Evolutionary conservation across 441 rosid genomes (phyloP), one percentile per base, ranked within the genome.

Genomic region (Geranium incanum): DNA sequence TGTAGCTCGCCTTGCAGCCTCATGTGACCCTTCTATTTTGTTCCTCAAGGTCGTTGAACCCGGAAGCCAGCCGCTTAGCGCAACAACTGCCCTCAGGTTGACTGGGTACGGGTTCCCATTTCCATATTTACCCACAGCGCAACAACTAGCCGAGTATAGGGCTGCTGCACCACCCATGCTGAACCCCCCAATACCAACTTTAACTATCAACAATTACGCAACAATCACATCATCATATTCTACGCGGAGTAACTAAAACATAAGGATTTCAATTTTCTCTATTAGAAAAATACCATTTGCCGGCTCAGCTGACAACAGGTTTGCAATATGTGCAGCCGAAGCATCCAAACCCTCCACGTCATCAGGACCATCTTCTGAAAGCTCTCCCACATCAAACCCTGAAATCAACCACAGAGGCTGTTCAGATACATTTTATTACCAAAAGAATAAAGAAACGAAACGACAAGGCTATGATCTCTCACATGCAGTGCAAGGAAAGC

Each of bases 401-500:
- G 81, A 75, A 73, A 72, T 69, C 68, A 69, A 67, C 68, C 55
- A 78, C 67, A 68, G 45, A 62, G 68, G 4, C 19, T 70, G 63
- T 65, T 62, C 69, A 67, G 66, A 71, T 80, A 4, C 33, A 28
- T 28, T 28, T 28, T 28, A 41, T 11, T 41, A 41, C 11, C 9
- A 41, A 11, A 0, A 6, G 1, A 6, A 6, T 0, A 7, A 39
- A 1, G 43, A 39, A 39, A 39, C 43, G 43, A 7, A 7, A 39
- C 8, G 6, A 7, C 8, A 48, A 67, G 19, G 68, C 71, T 7
- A 68, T 1, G 59, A 36, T 69, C 95, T 83, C 83, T 83, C 83
- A 92, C 99, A 95, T 71, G 97, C 97, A 73, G 95, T 90, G 75
- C 97, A 88, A 38, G 92, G 93, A 76, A 92, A 92, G 76, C 99